Evolutionary conservation across 177 flowering plant genomes (phyloP).

Genomic region (Vitis hybrid): DNA sequence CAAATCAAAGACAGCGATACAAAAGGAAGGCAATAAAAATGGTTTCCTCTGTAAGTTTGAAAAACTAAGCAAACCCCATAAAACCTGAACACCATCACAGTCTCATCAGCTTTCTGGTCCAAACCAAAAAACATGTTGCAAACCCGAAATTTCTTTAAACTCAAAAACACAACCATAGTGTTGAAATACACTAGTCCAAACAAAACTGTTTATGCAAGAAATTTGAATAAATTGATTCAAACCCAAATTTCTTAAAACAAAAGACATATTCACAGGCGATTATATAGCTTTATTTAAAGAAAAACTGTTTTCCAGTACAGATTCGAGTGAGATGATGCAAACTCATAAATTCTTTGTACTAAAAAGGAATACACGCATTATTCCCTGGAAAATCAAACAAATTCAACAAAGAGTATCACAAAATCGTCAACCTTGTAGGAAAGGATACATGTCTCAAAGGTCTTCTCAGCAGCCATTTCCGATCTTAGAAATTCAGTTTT

Average conservation of each 20-base stretch:
- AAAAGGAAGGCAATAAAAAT: no score
- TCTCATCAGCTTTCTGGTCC: no score
- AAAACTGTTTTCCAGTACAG: background rate
- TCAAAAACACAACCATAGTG: no score
- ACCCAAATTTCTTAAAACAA: background rate
- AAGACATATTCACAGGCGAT: no score
- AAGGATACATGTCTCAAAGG: slow-evolving; percentile 31
- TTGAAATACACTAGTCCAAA: no score
- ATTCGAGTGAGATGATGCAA: background rate
- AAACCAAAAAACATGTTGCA: no score
- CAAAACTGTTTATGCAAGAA: background rate
- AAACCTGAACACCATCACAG: no score
- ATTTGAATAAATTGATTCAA: background rate
- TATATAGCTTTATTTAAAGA: background rate
- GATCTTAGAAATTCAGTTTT: background rate
- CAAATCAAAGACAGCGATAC: no score
- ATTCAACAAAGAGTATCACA: background rate
- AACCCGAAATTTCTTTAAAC: no score
- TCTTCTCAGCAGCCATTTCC: slow-evolving; percentile 32
- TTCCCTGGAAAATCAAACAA: background rate
- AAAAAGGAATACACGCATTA: background rate
- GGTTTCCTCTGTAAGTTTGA: no score
- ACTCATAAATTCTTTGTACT: background rate
- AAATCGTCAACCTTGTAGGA: background rate
- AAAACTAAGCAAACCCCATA: no score